A percentile compares a stretch with the other conserved stretches of the same genome.
These are phyloP conservation scores for Diplosphaera chodatii DNA, from an alignment of 139 green algal genomes.

Conservation along the genomic window DNA sequence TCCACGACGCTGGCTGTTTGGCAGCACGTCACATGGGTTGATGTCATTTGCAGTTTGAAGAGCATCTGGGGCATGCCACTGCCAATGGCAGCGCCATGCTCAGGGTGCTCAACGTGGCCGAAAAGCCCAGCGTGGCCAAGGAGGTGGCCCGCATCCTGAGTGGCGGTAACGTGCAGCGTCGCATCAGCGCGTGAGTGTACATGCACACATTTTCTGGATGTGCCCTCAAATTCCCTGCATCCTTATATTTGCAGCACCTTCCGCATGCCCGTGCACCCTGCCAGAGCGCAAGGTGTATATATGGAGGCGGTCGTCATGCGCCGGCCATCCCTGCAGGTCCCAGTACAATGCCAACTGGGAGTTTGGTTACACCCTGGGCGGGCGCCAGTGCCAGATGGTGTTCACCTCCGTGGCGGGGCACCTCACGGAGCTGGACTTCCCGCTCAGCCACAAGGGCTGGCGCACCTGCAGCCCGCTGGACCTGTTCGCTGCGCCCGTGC, in stretches of 20 bases:
- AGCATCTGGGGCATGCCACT: too few relatives aligned
- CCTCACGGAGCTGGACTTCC: conserved; percentile 88
- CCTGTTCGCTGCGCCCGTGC: conserved; percentile 53
- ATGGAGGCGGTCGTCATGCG: background rate
- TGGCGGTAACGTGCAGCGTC: conserved; percentile 24
- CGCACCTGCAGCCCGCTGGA: conserved; percentile 42
- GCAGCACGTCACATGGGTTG: too few relatives aligned
- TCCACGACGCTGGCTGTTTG: too few relatives aligned
- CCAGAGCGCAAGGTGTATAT: too few relatives aligned
- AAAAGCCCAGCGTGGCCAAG: conserved; percentile 90
- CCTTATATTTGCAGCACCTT: too few relatives aligned
- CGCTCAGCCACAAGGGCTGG: conserved; percentile 44
- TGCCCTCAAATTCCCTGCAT: too few relatives aligned
- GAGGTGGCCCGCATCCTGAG: conserved; percentile 76
- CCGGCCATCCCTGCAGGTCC: conserved; percentile 31
- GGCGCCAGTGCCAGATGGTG: conserved; percentile 62
- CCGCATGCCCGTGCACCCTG: too few relatives aligned
- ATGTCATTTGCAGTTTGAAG: too few relatives aligned
- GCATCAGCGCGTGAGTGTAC: background rate
- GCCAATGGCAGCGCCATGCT: conserved; percentile 10
- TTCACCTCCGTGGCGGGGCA: conserved; percentile 94
- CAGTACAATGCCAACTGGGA: conserved; percentile 75
- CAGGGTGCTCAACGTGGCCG: conserved; percentile 85
- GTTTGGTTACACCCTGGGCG: conserved; percentile 77
- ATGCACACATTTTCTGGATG: too few relatives aligned